Percentiles rank a stretch among this genome's conserved stretches.
Conservation (phyloP, 768 basidiomycete species). For the Russula ochroleuca region DNA sequence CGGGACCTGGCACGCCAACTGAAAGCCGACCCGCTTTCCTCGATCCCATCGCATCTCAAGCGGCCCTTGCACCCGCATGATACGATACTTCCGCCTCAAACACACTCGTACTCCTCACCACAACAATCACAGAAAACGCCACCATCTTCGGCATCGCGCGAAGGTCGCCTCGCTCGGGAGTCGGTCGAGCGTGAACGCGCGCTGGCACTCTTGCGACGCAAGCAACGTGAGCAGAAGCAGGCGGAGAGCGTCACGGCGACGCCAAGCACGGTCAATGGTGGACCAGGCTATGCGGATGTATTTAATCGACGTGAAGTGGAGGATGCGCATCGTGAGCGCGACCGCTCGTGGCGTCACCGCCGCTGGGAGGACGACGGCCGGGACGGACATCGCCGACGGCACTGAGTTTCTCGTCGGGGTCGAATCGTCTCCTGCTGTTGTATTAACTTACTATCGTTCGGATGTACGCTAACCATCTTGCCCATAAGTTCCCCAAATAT, state of each 20-base stretch:
- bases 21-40: slow-evolving; percentile 65
- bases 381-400: slow-evolving; percentile 4
- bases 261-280: slow-evolving; percentile 60
- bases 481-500: too few relatives aligned
- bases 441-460: background rate
- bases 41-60: slow-evolving; percentile 63
- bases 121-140: slow-evolving; percentile 28
- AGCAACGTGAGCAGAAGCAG: slow-evolving; percentile 58
- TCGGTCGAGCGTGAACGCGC: slow-evolving; percentile 72
- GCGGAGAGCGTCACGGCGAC: slow-evolving; percentile 63
- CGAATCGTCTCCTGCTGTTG: background rate
- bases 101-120: slow-evolving; percentile 25
- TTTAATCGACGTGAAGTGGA: slow-evolving; percentile 69
- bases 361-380: slow-evolving; percentile 21
- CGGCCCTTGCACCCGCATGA: slow-evolving; percentile 33
- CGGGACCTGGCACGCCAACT: slow-evolving; percentile 63
- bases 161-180: slow-evolving; percentile 64
- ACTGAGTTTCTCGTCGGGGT: background rate
- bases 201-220: slow-evolving; percentile 61
- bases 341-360: slow-evolving; percentile 36
- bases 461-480: too few relatives aligned
- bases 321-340: slow-evolving; percentile 55
- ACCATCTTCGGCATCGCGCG: slow-evolving; percentile 33
- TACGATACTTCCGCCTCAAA: background rate
- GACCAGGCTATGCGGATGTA: slow-evolving; percentile 54